Percentiles rank a stretch among this genome's conserved stretches.
Evolutionary conservation across 106 monocot genomes (phyloP).

Genomic region (Narthecium ossifragum): DNA sequence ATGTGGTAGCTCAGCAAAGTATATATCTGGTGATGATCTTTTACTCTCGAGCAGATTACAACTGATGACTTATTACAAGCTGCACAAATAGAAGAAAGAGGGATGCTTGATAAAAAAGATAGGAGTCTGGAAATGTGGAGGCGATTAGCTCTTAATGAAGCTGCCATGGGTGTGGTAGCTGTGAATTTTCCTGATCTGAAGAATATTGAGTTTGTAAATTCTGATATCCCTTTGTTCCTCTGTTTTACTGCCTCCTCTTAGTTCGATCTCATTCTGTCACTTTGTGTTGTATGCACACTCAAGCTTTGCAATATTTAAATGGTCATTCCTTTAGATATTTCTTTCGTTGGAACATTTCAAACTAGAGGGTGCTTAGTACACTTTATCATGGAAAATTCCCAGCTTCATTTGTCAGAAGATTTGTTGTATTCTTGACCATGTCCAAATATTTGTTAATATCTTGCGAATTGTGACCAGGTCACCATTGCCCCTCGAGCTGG

Average conservation of each 20-base stretch:
- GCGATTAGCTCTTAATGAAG: conserved; percentile 79
- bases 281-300: no score
- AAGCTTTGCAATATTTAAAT: no score
- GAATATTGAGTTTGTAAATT: conserved; percentile 88
- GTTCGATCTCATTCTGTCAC: no score
- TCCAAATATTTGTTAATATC: no score
- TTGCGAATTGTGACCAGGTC: conserved; percentile 47
- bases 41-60: conserved; percentile 47
- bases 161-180: conserved; percentile 84
- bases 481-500: conserved; percentile 92
- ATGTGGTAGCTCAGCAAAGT: no score
- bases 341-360: no score
- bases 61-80: conserved; percentile 90
- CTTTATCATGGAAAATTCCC: no score
- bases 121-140: conserved; percentile 78
- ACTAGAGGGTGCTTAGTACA: no score
- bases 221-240: no score
- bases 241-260: no score
- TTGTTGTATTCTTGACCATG: no score
- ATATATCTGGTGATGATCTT: not conserved
- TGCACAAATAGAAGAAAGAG: conserved; percentile 92
- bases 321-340: no score
- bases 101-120: conserved; percentile 86
- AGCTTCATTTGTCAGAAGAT: not conserved
- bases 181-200: conserved; percentile 79